phyloP scores from a whole-genome alignment of 78 protist genomes.

The Polysphondylium violaceum region DNA sequence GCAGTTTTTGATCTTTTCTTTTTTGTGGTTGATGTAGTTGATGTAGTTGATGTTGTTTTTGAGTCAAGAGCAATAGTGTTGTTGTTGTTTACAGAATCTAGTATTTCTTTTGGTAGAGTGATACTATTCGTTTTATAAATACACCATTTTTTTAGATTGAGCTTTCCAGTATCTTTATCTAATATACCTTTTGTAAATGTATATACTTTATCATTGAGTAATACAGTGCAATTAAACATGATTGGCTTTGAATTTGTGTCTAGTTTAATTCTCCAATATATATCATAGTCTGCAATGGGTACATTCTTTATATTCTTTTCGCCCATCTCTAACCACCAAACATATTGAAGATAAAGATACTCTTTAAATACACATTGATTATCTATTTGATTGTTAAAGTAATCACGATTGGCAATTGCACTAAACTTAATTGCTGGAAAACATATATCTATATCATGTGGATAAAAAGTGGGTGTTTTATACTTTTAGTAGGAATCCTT shows the following conservation, averaged over 20 bases:
- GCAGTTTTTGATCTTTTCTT: too few species aligned
- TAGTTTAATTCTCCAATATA: not conserved
- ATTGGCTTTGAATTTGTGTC: not conserved
- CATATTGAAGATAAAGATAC: not conserved
- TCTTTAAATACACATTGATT: not conserved
- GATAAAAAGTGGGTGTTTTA: too few species aligned
- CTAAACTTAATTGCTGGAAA: not conserved
- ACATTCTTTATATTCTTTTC: not conserved
- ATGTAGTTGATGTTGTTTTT: too few species aligned
- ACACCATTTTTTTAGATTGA: not conserved
- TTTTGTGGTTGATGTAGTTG: too few species aligned
- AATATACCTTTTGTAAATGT: not conserved
- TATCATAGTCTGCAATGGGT: not conserved
- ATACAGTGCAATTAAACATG: not conserved
- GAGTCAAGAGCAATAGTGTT: too few species aligned
- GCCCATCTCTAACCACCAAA: not conserved
- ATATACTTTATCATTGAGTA: not conserved
- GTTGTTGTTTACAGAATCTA: not conserved
- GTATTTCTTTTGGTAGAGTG: not conserved
- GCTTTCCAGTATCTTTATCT: too few species aligned
- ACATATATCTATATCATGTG: not conserved
- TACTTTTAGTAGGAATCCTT: too few species aligned
- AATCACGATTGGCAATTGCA: not conserved
- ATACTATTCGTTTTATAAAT: not conserved
- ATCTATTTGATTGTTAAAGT: not conserved